phyloP scores from a whole-genome alignment of 441 rosid species.

The Euphorbia celastroides region DNA sequence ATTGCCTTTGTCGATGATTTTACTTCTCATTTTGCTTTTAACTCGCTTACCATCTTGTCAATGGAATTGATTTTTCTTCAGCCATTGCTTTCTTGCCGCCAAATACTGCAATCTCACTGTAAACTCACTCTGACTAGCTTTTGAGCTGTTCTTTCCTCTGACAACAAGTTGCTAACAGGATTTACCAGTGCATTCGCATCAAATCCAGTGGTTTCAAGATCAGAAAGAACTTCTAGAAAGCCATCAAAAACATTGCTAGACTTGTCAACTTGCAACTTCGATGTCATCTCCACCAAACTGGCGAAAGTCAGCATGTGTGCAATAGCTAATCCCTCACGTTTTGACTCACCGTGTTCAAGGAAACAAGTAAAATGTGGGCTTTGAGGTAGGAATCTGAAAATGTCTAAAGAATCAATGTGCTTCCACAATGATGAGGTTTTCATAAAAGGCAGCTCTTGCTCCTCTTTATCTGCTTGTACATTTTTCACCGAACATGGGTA shows the following conservation, averaged over 20 bases:
- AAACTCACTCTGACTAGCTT: not conserved
- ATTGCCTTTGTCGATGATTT: not conserved
- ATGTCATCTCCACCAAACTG: slow-evolving; percentile 1
- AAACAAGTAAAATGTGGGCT: slow-evolving; percentile 14
- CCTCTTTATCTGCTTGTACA: not conserved
- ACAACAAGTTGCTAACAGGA: not conserved
- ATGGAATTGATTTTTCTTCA: not conserved
- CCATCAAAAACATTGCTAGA: not conserved
- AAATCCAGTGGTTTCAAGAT: slow-evolving; percentile 14
- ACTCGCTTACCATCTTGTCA: not conserved
- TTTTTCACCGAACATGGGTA: not conserved
- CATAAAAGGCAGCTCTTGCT: not conserved
- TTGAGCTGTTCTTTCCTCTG: slow-evolving; percentile 2
- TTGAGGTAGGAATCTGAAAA: slow-evolving; percentile 6
- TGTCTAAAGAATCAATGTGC: slow-evolving; percentile 6
- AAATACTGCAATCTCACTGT: not conserved
- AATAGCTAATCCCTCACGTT: slow-evolving; percentile 12
- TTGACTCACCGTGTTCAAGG: not conserved
- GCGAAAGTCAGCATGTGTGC: slow-evolving; percentile 12
- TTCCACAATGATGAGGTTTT: slow-evolving; percentile 7
- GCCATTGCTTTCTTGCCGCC: not conserved
- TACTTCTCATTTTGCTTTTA: not conserved
- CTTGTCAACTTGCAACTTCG: slow-evolving; percentile 4
- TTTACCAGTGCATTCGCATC: slow-evolving; percentile 4
- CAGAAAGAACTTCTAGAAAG: slow-evolving; percentile 10